Percentiles rank a stretch among this genome's conserved stretches.
phyloP scores from a whole-genome alignment of 805 yeast genomes.

The Huiozyma sinensis region DNA sequence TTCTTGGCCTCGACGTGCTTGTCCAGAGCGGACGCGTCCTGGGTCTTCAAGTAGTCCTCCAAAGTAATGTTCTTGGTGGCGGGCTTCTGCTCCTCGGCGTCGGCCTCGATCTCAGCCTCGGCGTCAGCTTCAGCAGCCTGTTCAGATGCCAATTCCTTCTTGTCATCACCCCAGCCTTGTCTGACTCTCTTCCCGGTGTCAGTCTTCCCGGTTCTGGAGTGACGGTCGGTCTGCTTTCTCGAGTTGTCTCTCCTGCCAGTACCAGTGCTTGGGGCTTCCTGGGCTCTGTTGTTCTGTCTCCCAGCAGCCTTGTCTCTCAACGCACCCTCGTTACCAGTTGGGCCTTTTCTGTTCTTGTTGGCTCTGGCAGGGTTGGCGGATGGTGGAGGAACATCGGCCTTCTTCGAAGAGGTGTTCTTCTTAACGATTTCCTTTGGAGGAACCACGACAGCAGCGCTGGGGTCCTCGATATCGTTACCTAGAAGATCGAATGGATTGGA shows the following conservation, averaged over 20 bases:
- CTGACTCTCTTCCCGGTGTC: slow-evolving; percentile 77
- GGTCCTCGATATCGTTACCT: slow-evolving; percentile 84
- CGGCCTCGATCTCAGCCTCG: slow-evolving; percentile 50
- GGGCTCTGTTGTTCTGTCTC: slow-evolving; percentile 43
- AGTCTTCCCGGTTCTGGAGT: slow-evolving; percentile 69
- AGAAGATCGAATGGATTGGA: slow-evolving; percentile 67
- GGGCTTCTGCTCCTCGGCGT: slow-evolving; percentile 34
- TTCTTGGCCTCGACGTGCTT: slow-evolving; percentile 39
- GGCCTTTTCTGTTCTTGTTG: slow-evolving; percentile 56
- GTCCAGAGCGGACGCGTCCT: slow-evolving; percentile 35
- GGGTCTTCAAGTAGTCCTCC: slow-evolving; percentile 75
- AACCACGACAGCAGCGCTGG: slow-evolving; percentile 42
- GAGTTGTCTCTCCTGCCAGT: slow-evolving; percentile 45
- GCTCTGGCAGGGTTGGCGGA: slow-evolving; percentile 74
- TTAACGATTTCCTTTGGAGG: slow-evolving; percentile 68
- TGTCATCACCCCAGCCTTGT: slow-evolving; percentile 84
- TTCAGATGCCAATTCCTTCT: slow-evolving; percentile 57
- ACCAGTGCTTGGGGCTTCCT: slow-evolving; percentile 42
- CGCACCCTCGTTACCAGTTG: slow-evolving; percentile 86
- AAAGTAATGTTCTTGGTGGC: slow-evolving; percentile 48
- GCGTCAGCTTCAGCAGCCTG: slow-evolving; percentile 51
- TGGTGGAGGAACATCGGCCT: slow-evolving; percentile 73
- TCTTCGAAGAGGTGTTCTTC: slow-evolving; percentile 76
- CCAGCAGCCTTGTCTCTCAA: slow-evolving; percentile 64
- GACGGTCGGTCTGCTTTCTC: slow-evolving; percentile 61